Evolutionary conservation across 164 flowering plant species (phyloP).

Genomic region (Magnolia changhungtana): DNA sequence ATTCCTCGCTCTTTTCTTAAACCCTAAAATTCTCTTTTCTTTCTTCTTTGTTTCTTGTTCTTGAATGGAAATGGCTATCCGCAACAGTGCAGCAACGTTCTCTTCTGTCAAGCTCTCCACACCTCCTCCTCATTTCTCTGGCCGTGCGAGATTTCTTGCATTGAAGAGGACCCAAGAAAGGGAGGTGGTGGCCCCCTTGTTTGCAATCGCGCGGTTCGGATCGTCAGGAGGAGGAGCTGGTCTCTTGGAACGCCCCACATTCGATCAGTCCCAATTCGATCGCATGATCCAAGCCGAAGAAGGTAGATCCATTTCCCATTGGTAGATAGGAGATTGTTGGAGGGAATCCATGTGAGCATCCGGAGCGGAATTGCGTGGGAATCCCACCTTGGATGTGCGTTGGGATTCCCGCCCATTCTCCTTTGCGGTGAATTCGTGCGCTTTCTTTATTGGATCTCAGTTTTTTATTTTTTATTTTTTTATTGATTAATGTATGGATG

Average conservation of each 20-base stretch:
- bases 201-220: conserved; percentile 17
- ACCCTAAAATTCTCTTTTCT: background rate
- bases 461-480: no score
- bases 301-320: conserved; percentile 3
- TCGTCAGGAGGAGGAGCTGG: conserved; percentile 23
- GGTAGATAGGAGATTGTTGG: no score
- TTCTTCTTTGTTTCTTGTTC: background rate
- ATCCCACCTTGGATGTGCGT: no score
- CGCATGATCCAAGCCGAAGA: conserved; percentile 11
- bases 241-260: conserved; percentile 25
- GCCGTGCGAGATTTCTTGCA: background rate
- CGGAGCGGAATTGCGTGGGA: no score
- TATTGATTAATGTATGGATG: no score
- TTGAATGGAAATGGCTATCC: conserved; percentile 3
- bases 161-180: background rate
- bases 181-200: background rate
- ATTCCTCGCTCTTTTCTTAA: no score
- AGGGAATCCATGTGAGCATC: no score
- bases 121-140: background rate
- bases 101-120: background rate
- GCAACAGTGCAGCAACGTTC: background rate
- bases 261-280: conserved; percentile 27
- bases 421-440: no score
- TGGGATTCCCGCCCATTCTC: no score
- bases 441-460: no score